Conservation (phyloP, 805 yeast genomes). For the Ogataea naganishii region DNA sequence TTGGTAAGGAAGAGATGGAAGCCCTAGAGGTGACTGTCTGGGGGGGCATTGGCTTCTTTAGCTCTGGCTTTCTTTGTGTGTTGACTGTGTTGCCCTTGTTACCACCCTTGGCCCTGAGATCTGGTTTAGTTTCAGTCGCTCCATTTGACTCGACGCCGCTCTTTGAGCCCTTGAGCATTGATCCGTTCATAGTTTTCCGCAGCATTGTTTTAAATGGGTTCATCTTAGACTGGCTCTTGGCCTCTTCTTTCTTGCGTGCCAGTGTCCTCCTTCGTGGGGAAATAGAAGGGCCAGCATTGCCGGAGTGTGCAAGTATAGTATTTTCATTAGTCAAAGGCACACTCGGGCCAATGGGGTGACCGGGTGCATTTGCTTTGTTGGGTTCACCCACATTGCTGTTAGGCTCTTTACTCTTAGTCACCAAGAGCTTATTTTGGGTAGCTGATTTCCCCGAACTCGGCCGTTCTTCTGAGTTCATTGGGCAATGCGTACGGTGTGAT, state of each 20-base stretch:
- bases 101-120: neutral
- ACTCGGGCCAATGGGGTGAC: neutral
- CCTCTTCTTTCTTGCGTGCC: slow-evolving; percentile 1
- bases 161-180: neutral
- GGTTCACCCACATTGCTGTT: neutral
- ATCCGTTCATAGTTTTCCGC: neutral
- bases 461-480: slow-evolving; percentile 1
- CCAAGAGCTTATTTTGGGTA: neutral
- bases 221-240: neutral
- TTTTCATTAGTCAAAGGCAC: neutral
- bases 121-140: neutral
- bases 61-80: neutral
- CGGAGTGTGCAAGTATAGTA: too few species aligned
- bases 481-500: too few species aligned
- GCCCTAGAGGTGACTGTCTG: too few species aligned
- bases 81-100: neutral
- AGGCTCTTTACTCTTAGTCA: too few species aligned
- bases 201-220: slow-evolving; percentile 2
- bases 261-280: slow-evolving; percentile 1
- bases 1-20: too few species aligned
- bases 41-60: neutral
- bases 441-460: neutral
- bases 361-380: neutral
- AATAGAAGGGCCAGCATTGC: too few species aligned
- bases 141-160: neutral